Evolutionary conservation across 2,329 filamentous ascomycete species (phyloP).

Genomic region (Microcyclosporella mali): DNA sequence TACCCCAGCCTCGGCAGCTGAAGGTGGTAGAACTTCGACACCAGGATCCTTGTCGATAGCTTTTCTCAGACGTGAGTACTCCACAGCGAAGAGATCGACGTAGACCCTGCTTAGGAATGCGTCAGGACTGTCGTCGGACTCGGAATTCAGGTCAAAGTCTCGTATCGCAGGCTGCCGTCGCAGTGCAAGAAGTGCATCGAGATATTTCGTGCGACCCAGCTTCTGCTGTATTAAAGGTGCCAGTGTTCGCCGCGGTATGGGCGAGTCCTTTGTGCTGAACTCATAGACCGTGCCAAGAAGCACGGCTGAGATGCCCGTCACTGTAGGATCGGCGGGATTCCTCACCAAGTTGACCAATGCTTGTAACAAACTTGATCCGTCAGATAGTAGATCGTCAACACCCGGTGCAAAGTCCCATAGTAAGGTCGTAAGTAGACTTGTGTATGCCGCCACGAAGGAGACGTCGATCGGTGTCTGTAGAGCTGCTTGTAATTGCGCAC

Average conservation of each 20-base stretch:
- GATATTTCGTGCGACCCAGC: conserved; percentile 79
- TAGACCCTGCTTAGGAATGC: conserved; percentile 64
- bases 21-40: conserved; percentile 73
- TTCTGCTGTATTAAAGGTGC: conserved; percentile 70
- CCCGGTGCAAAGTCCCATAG: conserved; percentile 86
- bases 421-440: conserved; percentile 85
- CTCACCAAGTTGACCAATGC: conserved; percentile 41
- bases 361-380: conserved; percentile 81
- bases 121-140: conserved; percentile 20
- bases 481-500: conserved; percentile 76
- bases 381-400: conserved; percentile 85
- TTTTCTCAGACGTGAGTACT: conserved; percentile 76
- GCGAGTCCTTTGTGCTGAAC: conserved; percentile 95
- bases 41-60: conserved; percentile 88
- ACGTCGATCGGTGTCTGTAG: conserved; percentile 65
- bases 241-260: conserved; percentile 72
- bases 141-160: conserved; percentile 69
- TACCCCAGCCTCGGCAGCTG: conserved; percentile 81
- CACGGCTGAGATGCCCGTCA: conserved; percentile 67
- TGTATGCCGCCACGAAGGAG: conserved; percentile 72
- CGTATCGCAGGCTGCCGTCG: conserved; percentile 72
- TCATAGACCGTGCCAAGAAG: conserved; percentile 87
- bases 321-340: conserved; percentile 49
- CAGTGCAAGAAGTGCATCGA: conserved; percentile 71
- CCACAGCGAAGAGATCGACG: conserved; percentile 92